Conservation (phyloP, 345 rosid species). For the Hypericum androsaemum region DNA sequence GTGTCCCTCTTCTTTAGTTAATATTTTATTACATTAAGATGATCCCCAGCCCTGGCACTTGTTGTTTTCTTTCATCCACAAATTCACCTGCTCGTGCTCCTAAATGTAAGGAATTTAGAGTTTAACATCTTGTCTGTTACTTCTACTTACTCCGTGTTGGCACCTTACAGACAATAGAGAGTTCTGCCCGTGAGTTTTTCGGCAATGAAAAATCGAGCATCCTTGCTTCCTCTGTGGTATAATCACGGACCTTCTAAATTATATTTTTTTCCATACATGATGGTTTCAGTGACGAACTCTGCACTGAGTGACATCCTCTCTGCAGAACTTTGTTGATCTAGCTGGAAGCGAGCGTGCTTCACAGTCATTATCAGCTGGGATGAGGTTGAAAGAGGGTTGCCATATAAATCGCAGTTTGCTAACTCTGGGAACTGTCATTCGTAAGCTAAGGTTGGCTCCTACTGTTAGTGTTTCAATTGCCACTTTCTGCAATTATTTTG, state of each 20-base stretch:
- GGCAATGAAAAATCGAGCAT: slow-evolving; percentile 60
- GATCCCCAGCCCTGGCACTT: too few relatives aligned
- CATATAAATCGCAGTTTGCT: slow-evolving; percentile 90
- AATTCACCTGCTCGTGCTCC: too few relatives aligned
- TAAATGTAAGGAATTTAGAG: not conserved
- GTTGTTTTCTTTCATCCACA: too few relatives aligned
- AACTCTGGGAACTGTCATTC: slow-evolving; percentile 88
- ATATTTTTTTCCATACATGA: slow-evolving; percentile 3
- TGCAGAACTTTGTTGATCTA: slow-evolving; percentile 80
- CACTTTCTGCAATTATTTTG: not conserved
- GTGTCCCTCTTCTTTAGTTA: too few relatives aligned
- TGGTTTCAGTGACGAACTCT: not conserved
- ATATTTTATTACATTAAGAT: too few relatives aligned
- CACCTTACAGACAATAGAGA: slow-evolving; percentile 61
- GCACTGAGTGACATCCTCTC: slow-evolving; percentile 12
- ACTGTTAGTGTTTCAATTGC: not conserved
- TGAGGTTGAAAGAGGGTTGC: slow-evolving; percentile 89
- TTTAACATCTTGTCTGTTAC: slow-evolving; percentile 6
- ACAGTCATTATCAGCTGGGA: slow-evolving; percentile 75
- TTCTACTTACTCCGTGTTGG: slow-evolving; percentile 5
- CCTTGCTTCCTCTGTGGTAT: slow-evolving; percentile 79
- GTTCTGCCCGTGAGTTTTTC: slow-evolving; percentile 50
- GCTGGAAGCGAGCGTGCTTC: slow-evolving; percentile 99
- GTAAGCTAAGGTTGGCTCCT: slow-evolving; percentile 74
- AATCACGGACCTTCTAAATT: slow-evolving; percentile 1